Conservation (phyloP, 225 moss, liverwort and hornwort genomes). For the Asterella californica region DNA sequence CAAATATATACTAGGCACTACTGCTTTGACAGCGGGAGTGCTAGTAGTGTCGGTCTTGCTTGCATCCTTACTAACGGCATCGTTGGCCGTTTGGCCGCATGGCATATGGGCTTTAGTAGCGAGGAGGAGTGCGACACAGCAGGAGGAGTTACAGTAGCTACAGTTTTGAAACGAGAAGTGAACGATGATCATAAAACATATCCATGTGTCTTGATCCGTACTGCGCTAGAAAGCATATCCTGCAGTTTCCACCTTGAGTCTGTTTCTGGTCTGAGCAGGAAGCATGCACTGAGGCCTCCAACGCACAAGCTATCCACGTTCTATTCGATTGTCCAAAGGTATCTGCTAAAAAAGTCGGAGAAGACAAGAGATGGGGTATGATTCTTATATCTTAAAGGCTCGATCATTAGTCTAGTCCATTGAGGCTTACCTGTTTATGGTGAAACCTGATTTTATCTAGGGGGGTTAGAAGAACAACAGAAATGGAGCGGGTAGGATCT, state of each 20-base stretch:
- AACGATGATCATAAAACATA: neutral
- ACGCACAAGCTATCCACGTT: conserved; percentile 16
- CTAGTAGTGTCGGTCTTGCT: conserved; percentile 34
- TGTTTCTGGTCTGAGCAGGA: conserved; percentile 9
- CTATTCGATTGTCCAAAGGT: conserved; percentile 14
- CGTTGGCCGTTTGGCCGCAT: conserved; percentile 68
- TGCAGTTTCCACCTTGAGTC: neutral
- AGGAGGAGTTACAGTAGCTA: no score
- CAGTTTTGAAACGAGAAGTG: neutral
- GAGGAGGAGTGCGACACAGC: no score
- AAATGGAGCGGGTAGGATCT: neutral
- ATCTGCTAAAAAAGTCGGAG: conserved; percentile 15
- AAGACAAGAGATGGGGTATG: conserved; percentile 21
- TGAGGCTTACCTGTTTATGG: neutral
- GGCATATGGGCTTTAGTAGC: no score
- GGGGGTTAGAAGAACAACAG: neutral
- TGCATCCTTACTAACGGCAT: conserved; percentile 75
- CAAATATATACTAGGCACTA: no score
- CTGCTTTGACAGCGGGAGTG: conserved; percentile 58
- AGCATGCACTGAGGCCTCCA: neutral
- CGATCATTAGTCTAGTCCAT: neutral
- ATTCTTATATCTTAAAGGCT: neutral
- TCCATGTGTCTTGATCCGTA: neutral
- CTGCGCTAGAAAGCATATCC: neutral
- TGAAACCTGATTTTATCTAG: neutral